Percentiles rank a stretch among this genome's conserved stretches.
phyloP scores from a whole-genome alignment of 208 protist genomes.

The Leishmania gerbilli region DNA sequence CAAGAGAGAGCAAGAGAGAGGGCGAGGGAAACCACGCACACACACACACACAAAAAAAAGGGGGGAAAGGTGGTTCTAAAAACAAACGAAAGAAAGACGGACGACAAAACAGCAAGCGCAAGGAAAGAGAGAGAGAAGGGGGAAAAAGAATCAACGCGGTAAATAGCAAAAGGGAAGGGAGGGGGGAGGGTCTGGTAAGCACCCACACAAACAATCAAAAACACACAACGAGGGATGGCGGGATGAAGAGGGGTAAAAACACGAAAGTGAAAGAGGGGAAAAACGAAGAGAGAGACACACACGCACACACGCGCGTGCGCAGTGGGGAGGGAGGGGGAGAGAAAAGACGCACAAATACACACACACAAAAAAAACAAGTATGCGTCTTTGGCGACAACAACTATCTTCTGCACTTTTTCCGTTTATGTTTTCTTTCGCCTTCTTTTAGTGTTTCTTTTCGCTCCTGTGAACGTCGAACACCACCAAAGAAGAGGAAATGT shows the following conservation, averaged over 20 bases:
- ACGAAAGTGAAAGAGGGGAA: background rate
- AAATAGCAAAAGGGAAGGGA: background rate
- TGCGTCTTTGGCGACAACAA: background rate
- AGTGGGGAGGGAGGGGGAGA: background rate
- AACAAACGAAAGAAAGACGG: background rate
- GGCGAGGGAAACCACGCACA: too few relatives aligned
- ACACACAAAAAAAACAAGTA: background rate
- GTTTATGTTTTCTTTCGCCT: background rate
- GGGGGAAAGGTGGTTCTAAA: background rate
- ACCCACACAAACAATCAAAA: background rate
- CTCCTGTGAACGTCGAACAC: too few relatives aligned
- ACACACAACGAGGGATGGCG: too few relatives aligned
- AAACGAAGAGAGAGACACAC: background rate
- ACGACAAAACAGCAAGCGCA: background rate
- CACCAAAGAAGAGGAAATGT: too few relatives aligned
- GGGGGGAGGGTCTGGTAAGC: background rate
- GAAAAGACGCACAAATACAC: background rate
- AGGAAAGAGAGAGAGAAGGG: background rate
- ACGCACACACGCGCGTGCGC: background rate
- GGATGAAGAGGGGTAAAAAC: background rate
- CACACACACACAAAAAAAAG: too few relatives aligned
- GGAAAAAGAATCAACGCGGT: background rate
- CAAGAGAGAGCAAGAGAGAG: background rate
- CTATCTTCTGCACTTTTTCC: background rate
- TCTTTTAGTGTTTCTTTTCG: background rate